A percentile compares a stretch with the other conserved stretches of the same genome.
phyloP scores from a whole-genome alignment of 305 asterid species.

The Solanum hybrid region DNA sequence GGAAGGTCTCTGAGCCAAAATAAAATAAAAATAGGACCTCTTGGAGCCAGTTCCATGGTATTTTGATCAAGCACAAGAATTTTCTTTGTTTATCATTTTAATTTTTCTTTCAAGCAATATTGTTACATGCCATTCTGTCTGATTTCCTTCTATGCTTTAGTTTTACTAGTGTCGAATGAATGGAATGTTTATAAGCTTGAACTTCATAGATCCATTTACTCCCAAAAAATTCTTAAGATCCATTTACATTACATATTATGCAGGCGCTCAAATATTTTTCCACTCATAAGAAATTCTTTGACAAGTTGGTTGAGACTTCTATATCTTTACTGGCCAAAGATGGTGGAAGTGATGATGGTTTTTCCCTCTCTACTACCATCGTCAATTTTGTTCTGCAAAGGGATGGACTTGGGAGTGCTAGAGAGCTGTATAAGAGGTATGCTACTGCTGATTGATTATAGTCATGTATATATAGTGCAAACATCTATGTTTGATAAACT shows the following conservation, averaged over 20 bases:
- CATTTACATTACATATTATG: slow-evolving; percentile 13
- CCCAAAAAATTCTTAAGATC: not conserved
- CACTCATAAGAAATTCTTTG: slow-evolving; percentile 49
- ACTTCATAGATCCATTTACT: slow-evolving; percentile 8
- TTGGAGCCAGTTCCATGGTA: not conserved
- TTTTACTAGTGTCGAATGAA: not conserved
- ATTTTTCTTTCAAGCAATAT: not conserved
- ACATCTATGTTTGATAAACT: not conserved
- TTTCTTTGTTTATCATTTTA: not conserved
- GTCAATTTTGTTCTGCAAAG: slow-evolving; percentile 47
- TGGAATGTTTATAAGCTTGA: not conserved
- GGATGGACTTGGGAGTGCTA: slow-evolving; percentile 63
- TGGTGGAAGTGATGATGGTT: slow-evolving; percentile 78
- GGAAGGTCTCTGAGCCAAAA: not conserved
- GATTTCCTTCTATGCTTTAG: not conserved
- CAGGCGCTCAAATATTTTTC: slow-evolving; percentile 77
- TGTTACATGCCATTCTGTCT: not conserved
- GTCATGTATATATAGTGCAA: not conserved
- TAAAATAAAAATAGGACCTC: not conserved
- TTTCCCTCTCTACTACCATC: slow-evolving; percentile 63
- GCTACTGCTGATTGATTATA: slow-evolving; percentile 3
- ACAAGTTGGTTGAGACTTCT: slow-evolving; percentile 66
- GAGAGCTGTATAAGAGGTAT: slow-evolving; percentile 69
- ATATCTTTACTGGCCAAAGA: slow-evolving; percentile 34
- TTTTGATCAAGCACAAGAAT: not conserved